Base-by-base conservation (phyloP, 2,329 filamentous ascomycete genomes). In the Colletotrichum ledebouriae region DNA sequence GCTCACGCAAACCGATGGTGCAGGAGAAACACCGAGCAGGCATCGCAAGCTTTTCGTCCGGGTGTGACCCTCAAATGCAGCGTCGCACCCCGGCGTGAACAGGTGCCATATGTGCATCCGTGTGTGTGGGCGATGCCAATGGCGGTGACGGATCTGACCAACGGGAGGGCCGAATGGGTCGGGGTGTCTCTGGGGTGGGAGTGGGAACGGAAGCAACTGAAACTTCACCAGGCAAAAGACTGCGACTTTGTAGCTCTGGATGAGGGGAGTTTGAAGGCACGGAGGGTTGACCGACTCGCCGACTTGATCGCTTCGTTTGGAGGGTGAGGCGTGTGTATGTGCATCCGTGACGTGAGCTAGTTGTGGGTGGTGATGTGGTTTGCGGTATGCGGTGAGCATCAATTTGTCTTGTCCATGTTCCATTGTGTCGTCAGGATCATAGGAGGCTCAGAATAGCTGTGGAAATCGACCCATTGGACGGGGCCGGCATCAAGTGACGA, bases 21-120 rank as follows among this genome's bases (percentile, higher is more conserved):
- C 44, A 34, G 50, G 22, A 58, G 64, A 33, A 50, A 59, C n/a
- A n/a, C 46, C 17, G 17, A 20, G 47, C 22, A 20, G 17, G 42
- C 44, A 60, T 50, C 37, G 41, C n/a, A 61, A 20, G 22, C 29
- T 29, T 29, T 33, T 56, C 44, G 39, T 49, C 46, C 63, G 50
- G 63, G 17, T 47, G 60, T 59, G 52, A 53, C 59, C 52, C 59
- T 59, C 46, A 67, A 63, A 63, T 58, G 46, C 53, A 67, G 64
- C 60, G 63, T 67, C 42, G 25, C 52, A 57, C 63, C 50, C 49
- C 37, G 42, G 50, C 42, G 58, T 41, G 59, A 61, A 42, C 47
- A 61, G 59, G 59, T 61, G 59, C 59, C 59, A 53, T 53, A 47
- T 61, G 47, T 50, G 59, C 59, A 61, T 61, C 34, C 13, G 59